phyloP scores from a whole-genome alignment of 164 flowering plant species.

The Chimonanthus praecox region DNA sequence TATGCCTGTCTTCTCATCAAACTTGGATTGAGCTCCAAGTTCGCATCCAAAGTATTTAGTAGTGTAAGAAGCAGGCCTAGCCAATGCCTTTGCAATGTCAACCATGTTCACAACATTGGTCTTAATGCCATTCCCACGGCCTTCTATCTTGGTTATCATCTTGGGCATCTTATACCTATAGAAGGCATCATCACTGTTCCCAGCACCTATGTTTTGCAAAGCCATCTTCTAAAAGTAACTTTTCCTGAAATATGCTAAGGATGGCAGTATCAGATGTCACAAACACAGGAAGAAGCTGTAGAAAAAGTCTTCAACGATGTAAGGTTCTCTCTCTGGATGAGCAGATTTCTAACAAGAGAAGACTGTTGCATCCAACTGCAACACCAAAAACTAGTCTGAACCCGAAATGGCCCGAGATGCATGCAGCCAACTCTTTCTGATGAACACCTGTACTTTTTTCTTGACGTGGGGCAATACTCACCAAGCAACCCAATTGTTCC shows the following conservation, averaged over 20 bases:
- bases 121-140: constrained; percentile 92
- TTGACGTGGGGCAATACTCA: constrained; percentile 50
- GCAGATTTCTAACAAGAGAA: constrained; percentile 9
- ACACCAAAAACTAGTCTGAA: constrained; percentile 12
- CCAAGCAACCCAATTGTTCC: constrained; percentile 62
- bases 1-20: constrained; percentile 81
- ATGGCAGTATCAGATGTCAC: constrained; percentile 12
- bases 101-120: constrained; percentile 90
- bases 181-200: constrained; percentile 90
- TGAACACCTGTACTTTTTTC: constrained; percentile 31
- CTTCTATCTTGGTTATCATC: constrained; percentile 89
- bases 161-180: constrained; percentile 94
- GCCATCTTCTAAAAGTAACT: constrained; percentile 44
- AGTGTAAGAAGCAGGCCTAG: constrained; percentile 80
- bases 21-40: constrained; percentile 90
- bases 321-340: not conserved
- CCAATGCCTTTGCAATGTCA: constrained; percentile 83
- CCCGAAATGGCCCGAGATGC: constrained; percentile 30
- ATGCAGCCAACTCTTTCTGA: constrained; percentile 22
- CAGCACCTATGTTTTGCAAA: constrained; percentile 85
- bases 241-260: no score
- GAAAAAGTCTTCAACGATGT: not conserved
- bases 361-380: constrained; percentile 31
- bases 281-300: constrained; percentile 3
- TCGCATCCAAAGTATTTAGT: constrained; percentile 89